Evolutionary conservation across 1,284 basidiomycete genomes (phyloP), one percentile per base, ranked within the genome.

Genomic region (Microbotryum saponariae): DNA sequence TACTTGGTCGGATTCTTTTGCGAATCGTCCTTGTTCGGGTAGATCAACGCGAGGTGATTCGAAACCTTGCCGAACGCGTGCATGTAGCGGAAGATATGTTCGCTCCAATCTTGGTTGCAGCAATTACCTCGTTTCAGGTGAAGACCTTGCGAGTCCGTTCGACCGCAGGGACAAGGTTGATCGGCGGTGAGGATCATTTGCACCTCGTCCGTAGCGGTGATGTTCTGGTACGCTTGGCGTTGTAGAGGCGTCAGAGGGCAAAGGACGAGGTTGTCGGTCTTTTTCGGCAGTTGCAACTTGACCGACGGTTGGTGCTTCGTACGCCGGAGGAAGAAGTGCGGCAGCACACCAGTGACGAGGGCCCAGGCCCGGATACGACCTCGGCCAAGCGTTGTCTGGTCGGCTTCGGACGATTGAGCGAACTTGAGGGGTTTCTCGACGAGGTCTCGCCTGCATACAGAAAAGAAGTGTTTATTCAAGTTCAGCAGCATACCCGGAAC

Each of bases 221-320:
- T 80, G 3, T 81, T 79, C 67, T 82, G 85, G 75, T 93, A 92
- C 0, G 84, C 85, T 71, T 42, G 49, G 23, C 83, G 80, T 74
- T 92, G 90, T 45, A 77, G 79, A 0, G 76, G 62, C 0, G 87
- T 86, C 52, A 93, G 76, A 20, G 89, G 89, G 72, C 90, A 93
- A 72, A 92, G 91, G 7, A 91, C 88, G n/a, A 92, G 85, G 71
- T 89, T 80, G 70, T 93, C 90, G 0, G 80, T 82, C 77, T 93
- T 93, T 66, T 79, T 78, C 0, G 90, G 90, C 16, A 93, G 79
- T 84, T 91, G 68, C 23, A 48, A 61, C 23, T 46, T 45, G 37
- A 65, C 58, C 33, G 50, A 52, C 51, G 48, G 37, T 29, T 56
- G 48, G 6, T 65, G 58, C 48, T 67, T 68, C 14, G 61, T 66